Base-by-base conservation (phyloP, 1,284 basidiomycete species). In the Trichosporon asahii region DNA sequence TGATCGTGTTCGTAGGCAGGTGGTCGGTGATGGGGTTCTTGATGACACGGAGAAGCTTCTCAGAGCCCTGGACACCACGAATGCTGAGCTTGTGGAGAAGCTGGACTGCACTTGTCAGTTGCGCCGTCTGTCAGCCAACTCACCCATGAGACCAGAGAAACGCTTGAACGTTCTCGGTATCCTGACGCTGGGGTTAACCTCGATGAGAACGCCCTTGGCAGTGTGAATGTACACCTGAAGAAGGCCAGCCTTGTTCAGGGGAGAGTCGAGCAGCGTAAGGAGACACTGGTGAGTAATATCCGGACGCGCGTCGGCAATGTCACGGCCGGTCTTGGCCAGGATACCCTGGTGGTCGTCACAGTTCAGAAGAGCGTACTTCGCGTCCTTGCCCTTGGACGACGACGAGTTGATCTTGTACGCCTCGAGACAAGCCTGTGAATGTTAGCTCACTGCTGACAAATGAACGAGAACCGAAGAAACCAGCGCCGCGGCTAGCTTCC, bases 281-380 rank as follows among this genome's bases (percentile, higher is more conserved):
- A 99, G 88, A 81, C 97, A 99, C 88, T 99, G 97, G 83, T 99
- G 96, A 0, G 97, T 99, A 79, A 99, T 99, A 84, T 99, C 97
- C 5, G 97, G 96, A 73, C 96, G 86, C 21, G 97, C 96, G 84
- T 98, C 95, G 23, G 97, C 95, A 76, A 99, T 99, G 84, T 99
- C 97, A 77, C 96, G 88, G 31, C 95, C 94, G 3, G 95, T 98
- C 85, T 98, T 98, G 7, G 97, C 96, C 71, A 99, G 86, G 73
- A 99, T 97, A 65, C 96, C 94, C 83, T 99, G 96, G 84, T 99
- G 96, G 78, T 99, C 96, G 83, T 99, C 96, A 84, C 97, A 99
- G 84, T 99, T 99, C 75, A 99, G 85, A 70, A 99, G 86, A 18
- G 95, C 95, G 83, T 98, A 98, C 85, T 98, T 98, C 74, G 94